phyloP scores from a whole-genome alignment of 768 basidiomycete genomes.

The Trametes cingulata region DNA sequence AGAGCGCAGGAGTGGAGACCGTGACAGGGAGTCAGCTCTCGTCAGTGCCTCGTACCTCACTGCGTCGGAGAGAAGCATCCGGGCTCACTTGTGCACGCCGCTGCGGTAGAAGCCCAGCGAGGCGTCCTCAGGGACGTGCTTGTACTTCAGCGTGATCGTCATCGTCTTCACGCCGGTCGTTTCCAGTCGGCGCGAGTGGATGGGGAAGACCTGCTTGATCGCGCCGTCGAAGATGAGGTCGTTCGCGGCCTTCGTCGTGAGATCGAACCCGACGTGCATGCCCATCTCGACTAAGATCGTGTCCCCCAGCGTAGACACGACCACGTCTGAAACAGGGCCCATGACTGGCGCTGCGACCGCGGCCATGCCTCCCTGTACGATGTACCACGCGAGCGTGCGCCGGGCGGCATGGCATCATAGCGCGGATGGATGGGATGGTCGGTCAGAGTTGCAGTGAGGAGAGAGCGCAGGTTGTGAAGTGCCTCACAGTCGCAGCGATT shows the following conservation, averaged over 20 bases:
- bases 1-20: too few relatives aligned
- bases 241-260: slow-evolving; percentile 50
- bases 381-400: not conserved
- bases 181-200: slow-evolving; percentile 53
- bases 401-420: slow-evolving; percentile 7
- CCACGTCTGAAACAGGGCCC: slow-evolving; percentile 54
- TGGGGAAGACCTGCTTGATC: slow-evolving; percentile 49
- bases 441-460: not conserved
- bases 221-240: slow-evolving; percentile 53
- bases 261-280: slow-evolving; percentile 54
- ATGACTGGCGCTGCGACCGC: slow-evolving; percentile 50
- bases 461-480: not conserved
- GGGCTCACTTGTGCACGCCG: slow-evolving; percentile 52
- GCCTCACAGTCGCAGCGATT: slow-evolving; percentile 58
- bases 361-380: slow-evolving; percentile 41
- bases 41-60: not conserved
- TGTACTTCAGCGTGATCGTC: slow-evolving; percentile 60
- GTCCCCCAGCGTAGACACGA: slow-evolving; percentile 53
- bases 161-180: slow-evolving; percentile 60
- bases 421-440: not conserved
- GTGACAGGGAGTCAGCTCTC: too few relatives aligned
- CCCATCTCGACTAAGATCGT: slow-evolving; percentile 60
- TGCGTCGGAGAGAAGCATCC: slow-evolving; percentile 3
- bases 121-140: slow-evolving; percentile 58
- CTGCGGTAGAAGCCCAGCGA: slow-evolving; percentile 62